Evolutionary conservation across 768 basidiomycete genomes (phyloP).

Genomic region (Boletus insuetus): DNA sequence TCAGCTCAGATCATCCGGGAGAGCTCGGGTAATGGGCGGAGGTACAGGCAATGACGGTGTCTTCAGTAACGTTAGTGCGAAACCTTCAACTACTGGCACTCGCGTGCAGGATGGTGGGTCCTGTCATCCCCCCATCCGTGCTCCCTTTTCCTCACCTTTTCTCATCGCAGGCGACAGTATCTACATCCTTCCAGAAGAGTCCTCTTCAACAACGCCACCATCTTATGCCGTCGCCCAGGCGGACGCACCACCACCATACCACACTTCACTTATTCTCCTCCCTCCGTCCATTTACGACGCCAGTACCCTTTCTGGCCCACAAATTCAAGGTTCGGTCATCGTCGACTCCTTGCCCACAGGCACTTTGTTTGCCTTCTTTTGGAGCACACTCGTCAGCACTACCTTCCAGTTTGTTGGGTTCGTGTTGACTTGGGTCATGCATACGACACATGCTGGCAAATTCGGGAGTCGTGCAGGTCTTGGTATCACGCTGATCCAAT

Average conservation of each 20-base stretch:
- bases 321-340: constrained; percentile 67
- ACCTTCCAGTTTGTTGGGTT: constrained; percentile 98
- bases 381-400: constrained; percentile 90
- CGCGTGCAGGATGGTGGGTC: constrained; percentile 53
- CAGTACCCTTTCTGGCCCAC: constrained; percentile 45
- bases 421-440: constrained; percentile 89
- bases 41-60: constrained; percentile 85
- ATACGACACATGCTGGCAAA: constrained; percentile 90
- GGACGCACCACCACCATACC: constrained; percentile 97
- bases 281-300: constrained; percentile 39
- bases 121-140: not conserved
- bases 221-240: constrained; percentile 90
- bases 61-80: constrained; percentile 93
- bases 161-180: constrained; percentile 58
- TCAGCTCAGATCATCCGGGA: constrained; percentile 36
- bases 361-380: constrained; percentile 81
- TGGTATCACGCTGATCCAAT: constrained; percentile 95
- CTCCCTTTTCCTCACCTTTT: not conserved
- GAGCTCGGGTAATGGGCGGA: constrained; percentile 46
- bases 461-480: constrained; percentile 92
- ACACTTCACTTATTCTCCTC: constrained; percentile 95
- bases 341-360: constrained; percentile 87
- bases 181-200: constrained; percentile 80
- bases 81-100: constrained; percentile 57
- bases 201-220: constrained; percentile 81